Conservation (phyloP, 495 filamentous ascomycete genomes). For the Penicillium arizonense region DNA sequence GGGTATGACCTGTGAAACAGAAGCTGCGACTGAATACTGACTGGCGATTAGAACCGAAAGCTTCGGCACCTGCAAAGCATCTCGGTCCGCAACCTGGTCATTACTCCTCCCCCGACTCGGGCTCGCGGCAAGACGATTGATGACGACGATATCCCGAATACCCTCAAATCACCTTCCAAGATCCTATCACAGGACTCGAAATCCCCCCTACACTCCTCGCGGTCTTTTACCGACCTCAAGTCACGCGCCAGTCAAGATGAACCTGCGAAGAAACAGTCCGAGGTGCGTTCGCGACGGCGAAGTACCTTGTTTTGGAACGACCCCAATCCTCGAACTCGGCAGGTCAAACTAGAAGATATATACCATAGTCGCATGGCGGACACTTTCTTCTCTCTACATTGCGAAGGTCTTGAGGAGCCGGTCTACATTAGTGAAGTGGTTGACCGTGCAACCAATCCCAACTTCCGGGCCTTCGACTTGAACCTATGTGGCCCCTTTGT, state of each 20-base stretch:
- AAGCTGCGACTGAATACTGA: conserved; percentile 8
- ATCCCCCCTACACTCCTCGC: conserved; percentile 61
- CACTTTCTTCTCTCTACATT: conserved; percentile 85
- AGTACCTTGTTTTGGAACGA: conserved; percentile 69
- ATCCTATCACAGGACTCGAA: conserved; percentile 58
- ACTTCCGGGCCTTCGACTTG: conserved; percentile 84
- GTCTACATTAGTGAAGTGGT: conserved; percentile 88
- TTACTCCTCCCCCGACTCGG: conserved; percentile 47
- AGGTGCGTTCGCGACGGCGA: conserved; percentile 51
- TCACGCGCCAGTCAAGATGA: conserved; percentile 27
- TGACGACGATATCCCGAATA: conserved; percentile 71
- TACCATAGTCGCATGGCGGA: conserved; percentile 74
- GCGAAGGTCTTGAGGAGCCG: conserved; percentile 61
- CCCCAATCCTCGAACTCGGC: conserved; percentile 63
- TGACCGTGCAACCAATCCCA: conserved; percentile 82
- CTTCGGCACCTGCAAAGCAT: conserved; percentile 86
- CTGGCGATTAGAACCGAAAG: conserved; percentile 66
- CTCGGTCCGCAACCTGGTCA: conserved; percentile 79
- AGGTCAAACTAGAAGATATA: conserved; percentile 74
- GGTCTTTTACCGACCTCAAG: conserved; percentile 69
- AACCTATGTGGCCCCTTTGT: conserved; percentile 62
- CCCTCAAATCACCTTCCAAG: conserved; percentile 69
- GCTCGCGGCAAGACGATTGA: conserved; percentile 74
- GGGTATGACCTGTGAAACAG: conserved; percentile 11
- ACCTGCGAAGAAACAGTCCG: conserved; percentile 19